phyloP scores from a whole-genome alignment of 2,329 filamentous ascomycete species.

The Claviceps pazoutovae region DNA sequence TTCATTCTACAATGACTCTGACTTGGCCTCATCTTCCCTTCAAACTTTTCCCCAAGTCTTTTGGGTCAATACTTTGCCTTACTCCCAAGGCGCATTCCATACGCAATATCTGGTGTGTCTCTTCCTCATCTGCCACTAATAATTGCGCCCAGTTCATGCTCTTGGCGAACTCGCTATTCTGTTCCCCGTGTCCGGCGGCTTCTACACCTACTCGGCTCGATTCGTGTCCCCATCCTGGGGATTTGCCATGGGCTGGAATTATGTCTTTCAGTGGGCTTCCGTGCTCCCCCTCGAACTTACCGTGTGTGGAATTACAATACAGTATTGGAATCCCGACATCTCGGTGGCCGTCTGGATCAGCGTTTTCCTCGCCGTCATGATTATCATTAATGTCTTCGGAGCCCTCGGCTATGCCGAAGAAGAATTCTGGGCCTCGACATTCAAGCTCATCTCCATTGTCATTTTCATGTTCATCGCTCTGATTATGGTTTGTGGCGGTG shows the following conservation, averaged over 20 bases:
- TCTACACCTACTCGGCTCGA: constrained; percentile 43
- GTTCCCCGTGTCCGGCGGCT: constrained; percentile 45
- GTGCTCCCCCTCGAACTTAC: constrained; percentile 34
- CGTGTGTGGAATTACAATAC: constrained; percentile 34
- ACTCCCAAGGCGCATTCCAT: too few relatives aligned
- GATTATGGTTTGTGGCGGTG: constrained; percentile 45
- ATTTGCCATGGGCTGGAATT: constrained; percentile 38
- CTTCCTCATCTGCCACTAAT: neutral
- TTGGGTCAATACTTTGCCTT: neutral
- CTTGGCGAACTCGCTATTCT: constrained; percentile 44
- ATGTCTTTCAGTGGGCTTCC: constrained; percentile 33
- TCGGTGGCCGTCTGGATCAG: constrained; percentile 35
- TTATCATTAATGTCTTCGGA: constrained; percentile 37
- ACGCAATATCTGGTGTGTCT: neutral
- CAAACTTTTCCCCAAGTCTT: neutral
- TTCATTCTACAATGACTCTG: too few relatives aligned
- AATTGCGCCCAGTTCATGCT: constrained; percentile 29
- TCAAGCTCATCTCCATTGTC: constrained; percentile 40
- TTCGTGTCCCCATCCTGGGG: constrained; percentile 47
- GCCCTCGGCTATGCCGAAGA: constrained; percentile 36
- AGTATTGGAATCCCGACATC: constrained; percentile 33
- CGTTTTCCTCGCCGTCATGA: constrained; percentile 32
- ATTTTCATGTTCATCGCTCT: constrained; percentile 48
- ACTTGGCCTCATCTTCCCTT: too few relatives aligned
- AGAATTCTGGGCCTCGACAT: constrained; percentile 36